These are phyloP conservation scores for Rubia yunnanensis DNA, from an alignment of 257 asterid species.

Conservation along the genomic window DNA sequence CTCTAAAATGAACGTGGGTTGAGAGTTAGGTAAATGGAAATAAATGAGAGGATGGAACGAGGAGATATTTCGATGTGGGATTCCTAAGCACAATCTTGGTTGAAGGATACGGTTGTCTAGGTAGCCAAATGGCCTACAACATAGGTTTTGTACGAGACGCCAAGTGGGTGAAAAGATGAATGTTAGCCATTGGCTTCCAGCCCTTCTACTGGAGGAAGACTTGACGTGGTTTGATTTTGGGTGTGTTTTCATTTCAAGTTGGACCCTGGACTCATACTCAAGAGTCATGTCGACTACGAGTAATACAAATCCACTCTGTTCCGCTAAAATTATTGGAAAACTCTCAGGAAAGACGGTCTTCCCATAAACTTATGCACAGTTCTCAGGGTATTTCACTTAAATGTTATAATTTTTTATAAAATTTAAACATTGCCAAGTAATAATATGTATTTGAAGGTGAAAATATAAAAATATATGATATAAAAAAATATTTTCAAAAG, in stretches of 20 bases:
- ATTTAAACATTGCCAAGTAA: too few relatives aligned
- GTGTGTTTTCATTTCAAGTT: not conserved
- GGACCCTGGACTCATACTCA: not conserved
- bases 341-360: too few relatives aligned
- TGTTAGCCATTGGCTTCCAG: conserved; percentile 12
- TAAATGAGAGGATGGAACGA: conserved; percentile 14
- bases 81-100: conserved; percentile 19
- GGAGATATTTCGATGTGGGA: conserved; percentile 11
- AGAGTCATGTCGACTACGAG: not conserved
- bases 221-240: not conserved
- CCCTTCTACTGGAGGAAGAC: not conserved
- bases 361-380: too few relatives aligned
- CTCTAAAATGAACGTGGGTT: not conserved
- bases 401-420: too few relatives aligned
- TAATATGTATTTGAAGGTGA: too few relatives aligned
- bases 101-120: conserved; percentile 16
- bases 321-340: too few relatives aligned
- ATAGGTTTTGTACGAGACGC: conserved; percentile 8
- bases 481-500: too few relatives aligned
- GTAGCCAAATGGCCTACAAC: not conserved
- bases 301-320: too few relatives aligned
- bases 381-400: too few relatives aligned
- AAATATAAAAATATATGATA: too few relatives aligned
- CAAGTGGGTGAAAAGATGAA: conserved; percentile 6
- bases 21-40: conserved; percentile 4